Conservation (phyloP, 768 basidiomycete species). For the Mycena capillaripes region DNA sequence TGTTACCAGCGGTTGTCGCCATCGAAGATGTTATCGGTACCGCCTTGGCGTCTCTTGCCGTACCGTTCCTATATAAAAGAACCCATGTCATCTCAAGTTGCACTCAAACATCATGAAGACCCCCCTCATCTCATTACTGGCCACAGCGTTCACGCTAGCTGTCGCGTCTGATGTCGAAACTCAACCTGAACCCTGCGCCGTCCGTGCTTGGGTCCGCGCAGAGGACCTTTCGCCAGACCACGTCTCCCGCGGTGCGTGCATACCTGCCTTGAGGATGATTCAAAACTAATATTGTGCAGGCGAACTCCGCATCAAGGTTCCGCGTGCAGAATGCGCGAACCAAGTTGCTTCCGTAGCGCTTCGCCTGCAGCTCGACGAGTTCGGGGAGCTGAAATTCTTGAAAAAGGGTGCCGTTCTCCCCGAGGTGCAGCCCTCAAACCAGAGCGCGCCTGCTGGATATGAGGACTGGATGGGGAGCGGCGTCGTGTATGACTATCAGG, state of each 20-base stretch:
- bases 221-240: constrained; percentile 13
- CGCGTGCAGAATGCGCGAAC: constrained; percentile 1
- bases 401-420: constrained; percentile 14
- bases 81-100: not conserved
- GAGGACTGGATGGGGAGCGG: not conserved
- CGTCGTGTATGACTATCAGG: constrained; percentile 14
- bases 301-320: constrained; percentile 30
- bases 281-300: not conserved
- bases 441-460: not conserved
- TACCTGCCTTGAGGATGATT: not conserved
- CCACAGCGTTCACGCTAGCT: not conserved
- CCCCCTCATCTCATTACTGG: not conserved
- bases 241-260: constrained; percentile 22
- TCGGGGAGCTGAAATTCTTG: constrained; percentile 23
- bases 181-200: not conserved
- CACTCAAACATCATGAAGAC: not conserved
- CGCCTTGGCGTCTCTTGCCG: no score
- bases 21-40: no score
- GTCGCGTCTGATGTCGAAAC: not conserved
- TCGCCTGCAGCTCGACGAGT: constrained; percentile 28
- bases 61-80: no score
- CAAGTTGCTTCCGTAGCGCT: constrained; percentile 24
- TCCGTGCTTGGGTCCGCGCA: constrained; percentile 24
- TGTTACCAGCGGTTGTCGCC: no score
- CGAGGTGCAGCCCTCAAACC: constrained; percentile 12